Percentiles rank a stretch among this genome's conserved stretches.
Conservation (phyloP, 2,329 filamentous ascomycete species). For the Diaporthe vexans region DNA sequence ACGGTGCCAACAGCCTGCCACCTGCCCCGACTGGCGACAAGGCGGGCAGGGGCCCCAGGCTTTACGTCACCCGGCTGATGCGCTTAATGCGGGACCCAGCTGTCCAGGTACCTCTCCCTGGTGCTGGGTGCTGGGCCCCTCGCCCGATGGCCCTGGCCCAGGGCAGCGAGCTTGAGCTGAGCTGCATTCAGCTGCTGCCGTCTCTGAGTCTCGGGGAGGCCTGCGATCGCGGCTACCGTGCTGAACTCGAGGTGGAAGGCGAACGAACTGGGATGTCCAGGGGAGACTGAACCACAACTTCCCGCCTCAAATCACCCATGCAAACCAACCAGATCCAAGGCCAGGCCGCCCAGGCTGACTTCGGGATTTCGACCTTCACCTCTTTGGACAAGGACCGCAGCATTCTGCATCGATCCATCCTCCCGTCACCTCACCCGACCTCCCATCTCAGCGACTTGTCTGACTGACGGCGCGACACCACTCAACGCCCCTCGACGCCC, state of each 20-base stretch:
- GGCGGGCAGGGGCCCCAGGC: constrained; percentile 15
- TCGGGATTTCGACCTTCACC: neutral
- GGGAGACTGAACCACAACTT: constrained; percentile 8
- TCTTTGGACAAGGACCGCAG: constrained; percentile 8
- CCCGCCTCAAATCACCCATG: constrained; percentile 27
- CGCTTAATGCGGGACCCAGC: constrained; percentile 16
- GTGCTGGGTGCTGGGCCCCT: too few species aligned
- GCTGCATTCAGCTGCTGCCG: neutral
- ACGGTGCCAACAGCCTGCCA: neutral
- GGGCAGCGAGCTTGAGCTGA: constrained; percentile 15
- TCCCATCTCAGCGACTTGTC: neutral
- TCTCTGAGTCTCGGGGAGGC: neutral
- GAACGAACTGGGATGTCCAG: constrained; percentile 13
- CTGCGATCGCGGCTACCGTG: constrained; percentile 14
- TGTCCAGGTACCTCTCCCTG: neutral
- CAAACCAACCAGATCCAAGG: constrained; percentile 12
- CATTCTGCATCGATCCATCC: neutral
- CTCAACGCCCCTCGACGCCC: too few species aligned
- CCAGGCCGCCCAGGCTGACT: constrained; percentile 30
- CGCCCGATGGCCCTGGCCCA: neutral
- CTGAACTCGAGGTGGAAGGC: neutral
- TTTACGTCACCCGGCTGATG: constrained; percentile 20
- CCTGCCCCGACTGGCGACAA: neutral
- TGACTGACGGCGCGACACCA: neutral
- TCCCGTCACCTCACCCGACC: neutral